These are phyloP conservation scores for Oryza nivara DNA, from an alignment of 176 grass and related monocot genomes.

Conservation along the genomic window DNA sequence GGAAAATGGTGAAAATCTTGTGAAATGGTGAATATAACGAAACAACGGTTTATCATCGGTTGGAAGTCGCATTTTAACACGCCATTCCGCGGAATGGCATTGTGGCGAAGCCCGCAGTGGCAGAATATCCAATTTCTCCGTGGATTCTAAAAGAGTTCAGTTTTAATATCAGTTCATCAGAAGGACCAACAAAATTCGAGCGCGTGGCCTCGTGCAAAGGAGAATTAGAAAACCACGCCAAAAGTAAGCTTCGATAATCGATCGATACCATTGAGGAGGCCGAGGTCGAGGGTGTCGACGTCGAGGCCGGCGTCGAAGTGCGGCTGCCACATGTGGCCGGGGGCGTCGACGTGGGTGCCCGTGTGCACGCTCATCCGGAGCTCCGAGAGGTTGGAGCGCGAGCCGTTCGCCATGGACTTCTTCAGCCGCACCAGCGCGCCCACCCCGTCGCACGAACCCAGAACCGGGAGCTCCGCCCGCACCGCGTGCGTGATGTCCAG, in stretches of 20 bases:
- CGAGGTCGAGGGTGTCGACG: slow-evolving; percentile 48
- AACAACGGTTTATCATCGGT: too few species aligned
- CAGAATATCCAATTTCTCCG: too few species aligned
- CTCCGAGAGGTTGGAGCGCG: slow-evolving; percentile 47
- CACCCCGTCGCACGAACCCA: neutral
- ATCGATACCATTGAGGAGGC: slow-evolving; percentile 48
- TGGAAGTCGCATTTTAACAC: too few species aligned
- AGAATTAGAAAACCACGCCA: neutral
- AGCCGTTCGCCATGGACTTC: slow-evolving; percentile 50
- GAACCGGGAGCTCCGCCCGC: slow-evolving; percentile 42
- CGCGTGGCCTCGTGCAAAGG: too few species aligned
- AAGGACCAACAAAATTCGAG: neutral
- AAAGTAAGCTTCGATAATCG: neutral
- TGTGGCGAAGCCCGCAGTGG: too few species aligned
- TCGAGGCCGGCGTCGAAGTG: slow-evolving; percentile 54
- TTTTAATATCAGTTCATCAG: neutral
- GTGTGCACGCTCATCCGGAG: slow-evolving; percentile 18
- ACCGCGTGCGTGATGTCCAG: slow-evolving; percentile 22
- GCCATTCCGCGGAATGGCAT: too few species aligned
- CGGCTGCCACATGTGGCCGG: slow-evolving; percentile 38
- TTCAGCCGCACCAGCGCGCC: slow-evolving; percentile 33
- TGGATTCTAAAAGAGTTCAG: neutral
- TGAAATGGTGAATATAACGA: too few species aligned
- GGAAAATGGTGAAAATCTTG: too few species aligned
- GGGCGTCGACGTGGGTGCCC: slow-evolving; percentile 2